Conservation (phyloP, 306 rosid genomes). For the Fagus sylvatica region DNA sequence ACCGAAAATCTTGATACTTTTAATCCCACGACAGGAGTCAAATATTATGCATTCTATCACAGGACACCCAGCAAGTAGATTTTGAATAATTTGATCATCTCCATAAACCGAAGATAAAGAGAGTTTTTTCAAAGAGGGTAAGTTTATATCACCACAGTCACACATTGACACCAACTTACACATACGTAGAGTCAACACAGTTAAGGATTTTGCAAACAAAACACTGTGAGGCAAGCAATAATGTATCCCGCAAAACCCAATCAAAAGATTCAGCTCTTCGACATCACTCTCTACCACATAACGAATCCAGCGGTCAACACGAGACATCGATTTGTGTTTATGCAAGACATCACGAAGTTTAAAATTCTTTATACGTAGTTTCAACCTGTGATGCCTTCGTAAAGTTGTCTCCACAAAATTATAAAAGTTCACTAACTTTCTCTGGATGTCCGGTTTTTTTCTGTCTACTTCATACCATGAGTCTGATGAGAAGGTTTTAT, state of each 20-base stretch:
- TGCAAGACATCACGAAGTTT: background rate
- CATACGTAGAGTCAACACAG: conserved; percentile 15
- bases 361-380: conserved; percentile 21
- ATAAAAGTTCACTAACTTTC: conserved; percentile 1
- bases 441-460: background rate
- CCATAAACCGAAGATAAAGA: conserved; percentile 3
- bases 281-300: conserved; percentile 26
- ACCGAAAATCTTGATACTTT: no score
- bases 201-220: conserved; percentile 26
- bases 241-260: background rate
- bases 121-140: conserved; percentile 4
- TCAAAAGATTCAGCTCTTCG: conserved; percentile 14
- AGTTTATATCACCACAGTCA: background rate
- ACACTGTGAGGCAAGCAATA: conserved; percentile 11
- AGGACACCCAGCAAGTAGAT: no score
- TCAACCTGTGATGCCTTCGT: conserved; percentile 9
- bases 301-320: conserved; percentile 35
- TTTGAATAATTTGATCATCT: no score
- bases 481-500: background rate
- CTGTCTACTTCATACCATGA: background rate
- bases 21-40: no score
- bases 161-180: conserved; percentile 7
- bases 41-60: no score
- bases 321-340: background rate
- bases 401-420: conserved; percentile 25